Conservation (phyloP, 2,329 filamentous ascomycete genomes). For the Colletotrichum chrysophilum region DNA sequence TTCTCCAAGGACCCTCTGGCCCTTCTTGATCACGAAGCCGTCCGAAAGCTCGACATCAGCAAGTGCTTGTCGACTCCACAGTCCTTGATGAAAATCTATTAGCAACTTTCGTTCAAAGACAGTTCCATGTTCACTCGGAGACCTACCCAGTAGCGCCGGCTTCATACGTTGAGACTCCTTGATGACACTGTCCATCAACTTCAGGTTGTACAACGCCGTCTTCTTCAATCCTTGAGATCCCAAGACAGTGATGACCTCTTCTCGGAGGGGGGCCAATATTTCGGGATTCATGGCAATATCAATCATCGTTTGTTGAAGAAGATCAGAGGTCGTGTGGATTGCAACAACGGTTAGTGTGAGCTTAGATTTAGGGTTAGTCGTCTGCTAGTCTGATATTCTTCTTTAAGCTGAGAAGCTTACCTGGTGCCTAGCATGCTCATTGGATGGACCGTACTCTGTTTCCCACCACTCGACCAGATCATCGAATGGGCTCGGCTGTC, state of each 20-base stretch:
- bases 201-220: constrained; percentile 24
- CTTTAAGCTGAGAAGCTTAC: background rate
- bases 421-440: constrained; percentile 35
- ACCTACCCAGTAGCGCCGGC: constrained; percentile 21
- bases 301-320: constrained; percentile 24
- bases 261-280: constrained; percentile 22
- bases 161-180: constrained; percentile 30
- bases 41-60: constrained; percentile 22
- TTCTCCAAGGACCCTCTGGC: constrained; percentile 15
- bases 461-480: constrained; percentile 26
- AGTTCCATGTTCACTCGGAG: background rate
- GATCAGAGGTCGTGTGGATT: constrained; percentile 27
- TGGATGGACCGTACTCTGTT: background rate
- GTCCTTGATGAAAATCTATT: background rate
- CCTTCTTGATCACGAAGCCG: constrained; percentile 24
- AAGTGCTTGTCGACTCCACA: background rate
- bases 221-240: constrained; percentile 23
- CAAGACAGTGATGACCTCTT: constrained; percentile 26
- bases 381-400: background rate
- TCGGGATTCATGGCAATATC: constrained; percentile 24
- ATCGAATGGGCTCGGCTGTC: constrained; percentile 4
- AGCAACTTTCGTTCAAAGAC: background rate
- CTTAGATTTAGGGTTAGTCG: background rate
- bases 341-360: constrained; percentile 25
- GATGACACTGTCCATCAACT: constrained; percentile 29